Evolutionary conservation across 805 yeast genomes (phyloP).

Genomic region (Saccharomycopsis capsularis): DNA sequence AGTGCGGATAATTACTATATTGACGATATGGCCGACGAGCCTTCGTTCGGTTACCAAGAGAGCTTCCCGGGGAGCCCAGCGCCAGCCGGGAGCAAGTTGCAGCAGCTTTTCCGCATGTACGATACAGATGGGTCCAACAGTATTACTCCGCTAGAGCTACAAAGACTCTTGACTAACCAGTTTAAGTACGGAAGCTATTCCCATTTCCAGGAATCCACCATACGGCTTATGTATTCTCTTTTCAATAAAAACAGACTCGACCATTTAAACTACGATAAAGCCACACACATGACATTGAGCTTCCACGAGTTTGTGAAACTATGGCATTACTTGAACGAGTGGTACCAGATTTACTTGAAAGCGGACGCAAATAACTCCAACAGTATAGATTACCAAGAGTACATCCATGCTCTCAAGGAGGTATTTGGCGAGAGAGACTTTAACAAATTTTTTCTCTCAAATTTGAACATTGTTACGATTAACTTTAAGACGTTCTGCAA

Average conservation of each 20-base stretch:
- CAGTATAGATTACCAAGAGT: constrained; percentile 14
- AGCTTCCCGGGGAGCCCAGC: neutral
- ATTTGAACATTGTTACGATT: constrained; percentile 7
- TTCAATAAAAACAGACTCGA: constrained; percentile 3
- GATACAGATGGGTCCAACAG: neutral
- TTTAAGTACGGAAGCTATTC: neutral
- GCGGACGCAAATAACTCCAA: constrained; percentile 8
- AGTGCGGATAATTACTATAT: neutral
- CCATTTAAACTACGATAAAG: neutral
- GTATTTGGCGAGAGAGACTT: constrained; percentile 14
- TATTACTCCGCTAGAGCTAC: constrained; percentile 5
- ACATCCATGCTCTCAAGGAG: constrained; percentile 1
- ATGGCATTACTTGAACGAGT: constrained; percentile 9
- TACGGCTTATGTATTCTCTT: constrained; percentile 9
- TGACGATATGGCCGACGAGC: neutral
- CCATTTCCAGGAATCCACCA: constrained; percentile 3
- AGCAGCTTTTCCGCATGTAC: neutral
- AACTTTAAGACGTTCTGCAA: constrained; percentile 12
- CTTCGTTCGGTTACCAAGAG: neutral
- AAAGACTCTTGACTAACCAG: constrained; percentile 5
- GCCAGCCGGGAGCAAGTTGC: neutral
- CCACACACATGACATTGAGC: neutral
- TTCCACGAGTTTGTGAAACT: constrained; percentile 13
- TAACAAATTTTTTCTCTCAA: neutral
- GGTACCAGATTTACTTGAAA: constrained; percentile 6